Percentiles rank a stretch among this genome's conserved stretches.
phyloP scores from a whole-genome alignment of 371 early-diverging fungal genomes.

The Rhizopus stolonifer region DNA sequence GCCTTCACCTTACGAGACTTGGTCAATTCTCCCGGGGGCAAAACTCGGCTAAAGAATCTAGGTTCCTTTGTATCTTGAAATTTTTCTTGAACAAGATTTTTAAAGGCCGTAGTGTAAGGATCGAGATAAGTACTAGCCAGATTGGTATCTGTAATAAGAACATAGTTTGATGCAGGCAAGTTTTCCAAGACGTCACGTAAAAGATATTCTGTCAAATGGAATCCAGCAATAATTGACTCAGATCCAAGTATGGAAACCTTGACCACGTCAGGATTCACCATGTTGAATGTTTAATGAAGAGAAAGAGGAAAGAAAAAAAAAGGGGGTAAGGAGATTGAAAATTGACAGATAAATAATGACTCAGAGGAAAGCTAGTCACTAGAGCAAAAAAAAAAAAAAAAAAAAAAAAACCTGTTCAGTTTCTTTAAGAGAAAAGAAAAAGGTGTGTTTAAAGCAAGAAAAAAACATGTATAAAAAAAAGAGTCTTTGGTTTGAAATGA shows the following conservation, averaged over 20 bases:
- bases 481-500: too few relatives aligned
- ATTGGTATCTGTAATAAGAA: slow-evolving; percentile 88
- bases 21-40: slow-evolving; percentile 90
- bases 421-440: too few relatives aligned
- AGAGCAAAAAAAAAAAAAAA: too few relatives aligned
- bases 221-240: slow-evolving; percentile 88
- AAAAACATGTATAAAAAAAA: too few relatives aligned
- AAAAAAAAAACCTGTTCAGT: too few relatives aligned
- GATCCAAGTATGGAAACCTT: slow-evolving; percentile 83
- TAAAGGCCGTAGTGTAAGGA: slow-evolving; percentile 48
- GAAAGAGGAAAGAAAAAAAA: neutral
- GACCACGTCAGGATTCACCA: slow-evolving; percentile 54
- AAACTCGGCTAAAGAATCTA: slow-evolving; percentile 74
- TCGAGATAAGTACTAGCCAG: slow-evolving; percentile 77
- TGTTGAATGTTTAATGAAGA: neutral
- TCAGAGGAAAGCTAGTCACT: neutral
- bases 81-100: slow-evolving; percentile 31
- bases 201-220: slow-evolving; percentile 75
- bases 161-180: slow-evolving; percentile 83
- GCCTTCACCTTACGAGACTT: slow-evolving; percentile 90
- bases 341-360: slow-evolving; percentile 1
- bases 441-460: too few relatives aligned
- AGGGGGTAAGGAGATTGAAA: neutral
- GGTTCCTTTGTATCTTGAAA: slow-evolving; percentile 35
- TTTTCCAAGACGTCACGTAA: slow-evolving; percentile 71